Evolutionary conservation across 2,329 filamentous ascomycete genomes (phyloP).

Genomic region (Diaporthe amygdali): DNA sequence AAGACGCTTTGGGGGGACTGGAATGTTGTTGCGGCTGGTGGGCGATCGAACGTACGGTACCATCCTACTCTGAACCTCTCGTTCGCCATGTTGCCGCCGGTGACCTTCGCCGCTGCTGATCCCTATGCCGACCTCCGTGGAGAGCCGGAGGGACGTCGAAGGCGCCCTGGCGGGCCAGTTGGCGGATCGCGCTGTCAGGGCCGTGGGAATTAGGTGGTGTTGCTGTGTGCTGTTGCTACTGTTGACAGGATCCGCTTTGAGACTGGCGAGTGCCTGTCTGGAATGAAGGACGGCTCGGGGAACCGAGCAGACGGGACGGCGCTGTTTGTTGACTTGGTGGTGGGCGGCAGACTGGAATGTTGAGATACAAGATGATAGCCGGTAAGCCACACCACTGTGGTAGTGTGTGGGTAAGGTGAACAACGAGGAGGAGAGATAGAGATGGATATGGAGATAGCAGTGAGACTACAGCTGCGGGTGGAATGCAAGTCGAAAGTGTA

Average conservation of each 20-base stretch:
- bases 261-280: neutral
- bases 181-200: conserved; percentile 2
- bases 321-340: conserved; percentile 3
- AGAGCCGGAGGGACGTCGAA: conserved; percentile 25
- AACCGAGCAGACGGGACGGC: neutral
- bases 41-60: conserved; percentile 47
- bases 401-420: conserved; percentile 8
- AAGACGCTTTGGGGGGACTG: neutral
- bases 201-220: neutral
- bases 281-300: conserved; percentile 3
- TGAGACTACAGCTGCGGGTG: conserved; percentile 22
- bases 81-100: conserved; percentile 28
- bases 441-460: conserved; percentile 9
- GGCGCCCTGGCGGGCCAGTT: conserved; percentile 22
- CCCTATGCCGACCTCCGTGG: conserved; percentile 26
- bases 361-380: neutral
- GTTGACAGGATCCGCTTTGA: neutral
- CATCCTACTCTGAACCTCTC: conserved; percentile 51
- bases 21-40: conserved; percentile 6
- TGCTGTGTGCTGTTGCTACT: neutral
- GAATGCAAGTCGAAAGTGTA: conserved; percentile 20
- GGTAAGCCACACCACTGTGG: neutral
- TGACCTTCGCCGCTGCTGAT: neutral
- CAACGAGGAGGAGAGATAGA: neutral
- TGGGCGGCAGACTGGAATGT: conserved; percentile 1